Percentiles rank a stretch among this genome's conserved stretches.
These are phyloP conservation scores for Fragilaria crotonensis DNA, from an alignment of 108 stramenopile genomes.

Conservation along the genomic window DNA sequence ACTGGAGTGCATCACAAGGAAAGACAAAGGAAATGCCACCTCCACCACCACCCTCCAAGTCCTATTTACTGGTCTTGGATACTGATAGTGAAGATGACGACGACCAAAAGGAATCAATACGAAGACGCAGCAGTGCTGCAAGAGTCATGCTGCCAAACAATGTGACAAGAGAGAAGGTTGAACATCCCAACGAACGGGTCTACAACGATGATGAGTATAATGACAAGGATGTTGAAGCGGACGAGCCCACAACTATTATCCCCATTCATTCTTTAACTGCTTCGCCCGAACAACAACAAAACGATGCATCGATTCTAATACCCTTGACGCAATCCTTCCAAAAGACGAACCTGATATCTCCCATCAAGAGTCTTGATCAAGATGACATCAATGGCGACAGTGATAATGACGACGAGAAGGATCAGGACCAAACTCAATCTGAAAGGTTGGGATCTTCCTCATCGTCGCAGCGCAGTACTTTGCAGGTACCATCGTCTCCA, in stretches of 20 bases:
- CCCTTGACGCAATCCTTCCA: too few relatives aligned
- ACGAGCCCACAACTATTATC: neutral
- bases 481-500: neutral
- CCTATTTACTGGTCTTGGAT: slow-evolving; percentile 53
- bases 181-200: too few relatives aligned
- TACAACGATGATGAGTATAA: neutral
- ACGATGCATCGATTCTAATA: neutral
- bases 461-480: neutral
- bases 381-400: too few relatives aligned
- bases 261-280: neutral
- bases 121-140: too few relatives aligned
- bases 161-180: too few relatives aligned
- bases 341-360: too few relatives aligned
- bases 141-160: too few relatives aligned
- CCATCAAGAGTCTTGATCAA: too few relatives aligned
- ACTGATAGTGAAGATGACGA: slow-evolving; percentile 50
- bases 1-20: too few relatives aligned
- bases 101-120: slow-evolving; percentile 5
- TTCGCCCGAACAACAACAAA: neutral
- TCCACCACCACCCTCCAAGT: slow-evolving; percentile 74
- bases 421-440: too few relatives aligned
- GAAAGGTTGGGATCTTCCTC: too few relatives aligned
- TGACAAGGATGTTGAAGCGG: neutral
- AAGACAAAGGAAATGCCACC: too few relatives aligned
- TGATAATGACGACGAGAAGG: neutral